Percentiles rank a stretch among this genome's conserved stretches.
Conservation (phyloP, 106 monocot genomes). For the Acorus gramineus region DNA sequence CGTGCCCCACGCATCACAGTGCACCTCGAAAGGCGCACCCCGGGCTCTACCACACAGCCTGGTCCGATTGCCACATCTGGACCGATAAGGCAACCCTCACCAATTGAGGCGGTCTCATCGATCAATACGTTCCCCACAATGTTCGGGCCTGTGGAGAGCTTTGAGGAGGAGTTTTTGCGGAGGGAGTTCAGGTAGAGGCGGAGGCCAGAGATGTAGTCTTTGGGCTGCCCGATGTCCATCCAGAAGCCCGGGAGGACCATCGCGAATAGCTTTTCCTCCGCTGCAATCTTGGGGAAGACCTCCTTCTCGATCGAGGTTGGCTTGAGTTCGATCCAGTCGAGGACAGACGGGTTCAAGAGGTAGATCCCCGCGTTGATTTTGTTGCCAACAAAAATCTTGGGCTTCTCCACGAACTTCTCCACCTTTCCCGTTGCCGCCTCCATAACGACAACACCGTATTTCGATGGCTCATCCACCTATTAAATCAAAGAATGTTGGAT, state of each 20-base stretch:
- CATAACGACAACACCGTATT: constrained; percentile 42
- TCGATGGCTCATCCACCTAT: constrained; percentile 36
- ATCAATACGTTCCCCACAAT: constrained; percentile 64
- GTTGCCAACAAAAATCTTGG: constrained; percentile 7
- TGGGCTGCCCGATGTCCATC: constrained; percentile 70
- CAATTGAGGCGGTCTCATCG: constrained; percentile 52
- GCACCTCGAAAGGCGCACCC: constrained; percentile 66
- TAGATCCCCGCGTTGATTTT: constrained; percentile 58
- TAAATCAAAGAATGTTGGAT: not conserved
- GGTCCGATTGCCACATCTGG: constrained; percentile 60
- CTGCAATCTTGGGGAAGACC: constrained; percentile 55
- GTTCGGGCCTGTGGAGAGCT: constrained; percentile 39
- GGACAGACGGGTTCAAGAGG: constrained; percentile 41
- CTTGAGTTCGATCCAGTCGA: constrained; percentile 37
- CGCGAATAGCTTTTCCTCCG: constrained; percentile 38
- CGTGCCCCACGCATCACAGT: constrained; percentile 50
- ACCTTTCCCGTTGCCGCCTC: constrained; percentile 32
- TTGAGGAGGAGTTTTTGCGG: constrained; percentile 25
- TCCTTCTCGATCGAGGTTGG: constrained; percentile 79
- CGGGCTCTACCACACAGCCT: constrained; percentile 56
- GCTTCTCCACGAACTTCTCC: constrained; percentile 32
- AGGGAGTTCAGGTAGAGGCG: constrained; percentile 46
- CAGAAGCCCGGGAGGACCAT: constrained; percentile 65
- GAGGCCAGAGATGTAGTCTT: constrained; percentile 56
- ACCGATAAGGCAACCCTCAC: constrained; percentile 64